phyloP scores from a whole-genome alignment of 495 filamentous ascomycete species.

The Chaetomium fimeti region DNA sequence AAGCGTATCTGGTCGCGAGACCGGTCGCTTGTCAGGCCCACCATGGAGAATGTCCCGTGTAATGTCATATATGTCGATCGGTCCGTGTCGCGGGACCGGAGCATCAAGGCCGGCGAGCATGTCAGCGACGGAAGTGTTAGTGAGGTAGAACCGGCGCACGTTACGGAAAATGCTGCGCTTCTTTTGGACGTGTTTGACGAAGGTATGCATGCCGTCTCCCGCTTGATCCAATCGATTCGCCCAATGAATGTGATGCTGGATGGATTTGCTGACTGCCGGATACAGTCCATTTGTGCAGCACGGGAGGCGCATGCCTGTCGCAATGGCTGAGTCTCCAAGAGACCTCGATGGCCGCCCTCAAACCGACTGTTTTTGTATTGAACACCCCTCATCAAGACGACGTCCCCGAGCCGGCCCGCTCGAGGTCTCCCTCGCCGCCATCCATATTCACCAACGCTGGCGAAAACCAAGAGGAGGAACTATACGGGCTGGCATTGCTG shows the following conservation, averaged over 20 bases:
- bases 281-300: constrained; percentile 71
- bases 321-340: constrained; percentile 68
- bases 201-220: constrained; percentile 37
- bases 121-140: constrained; percentile 1
- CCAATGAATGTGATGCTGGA: not conserved
- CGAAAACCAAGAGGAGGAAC: constrained; percentile 49
- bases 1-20: constrained; percentile 50
- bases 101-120: constrained; percentile 18
- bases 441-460: constrained; percentile 40
- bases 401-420: constrained; percentile 38
- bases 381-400: constrained; percentile 62
- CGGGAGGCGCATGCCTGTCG: constrained; percentile 66
- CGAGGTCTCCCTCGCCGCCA: constrained; percentile 43
- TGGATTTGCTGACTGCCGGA: constrained; percentile 30
- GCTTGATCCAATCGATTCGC: not conserved
- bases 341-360: constrained; percentile 57
- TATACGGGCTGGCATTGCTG: constrained; percentile 67
- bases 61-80: constrained; percentile 84
- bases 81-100: constrained; percentile 61
- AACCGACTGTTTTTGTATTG: constrained; percentile 73
- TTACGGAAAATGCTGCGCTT: constrained; percentile 48
- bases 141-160: constrained; percentile 36
- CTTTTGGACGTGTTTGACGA: constrained; percentile 51
- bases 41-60: constrained; percentile 69
- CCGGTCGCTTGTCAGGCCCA: constrained; percentile 47